phyloP scores from a whole-genome alignment of 345 rosid genomes.

The Nasturtium officinale region DNA sequence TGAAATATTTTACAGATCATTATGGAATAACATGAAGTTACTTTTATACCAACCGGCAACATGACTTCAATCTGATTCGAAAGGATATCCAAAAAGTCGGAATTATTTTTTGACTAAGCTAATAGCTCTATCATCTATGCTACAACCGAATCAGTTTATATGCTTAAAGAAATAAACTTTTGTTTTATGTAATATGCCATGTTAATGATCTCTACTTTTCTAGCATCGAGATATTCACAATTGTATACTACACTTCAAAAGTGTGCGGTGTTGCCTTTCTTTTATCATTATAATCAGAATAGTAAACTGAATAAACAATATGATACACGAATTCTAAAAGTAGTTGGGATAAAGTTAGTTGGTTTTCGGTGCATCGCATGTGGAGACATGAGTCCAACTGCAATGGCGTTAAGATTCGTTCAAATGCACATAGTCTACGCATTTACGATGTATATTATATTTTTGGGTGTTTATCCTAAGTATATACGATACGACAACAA shows the following conservation, averaged over 20 bases:
- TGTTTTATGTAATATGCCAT: not conserved
- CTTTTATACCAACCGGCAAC: conserved; percentile 36
- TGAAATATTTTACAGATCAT: not conserved
- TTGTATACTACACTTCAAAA: conserved; percentile 12
- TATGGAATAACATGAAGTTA: conserved; percentile 21
- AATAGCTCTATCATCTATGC: conserved; percentile 1
- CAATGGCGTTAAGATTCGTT: conserved; percentile 41
- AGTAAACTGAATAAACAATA: not conserved
- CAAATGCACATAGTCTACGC: conserved; percentile 15
- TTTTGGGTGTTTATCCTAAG: not conserved
- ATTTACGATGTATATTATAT: not conserved
- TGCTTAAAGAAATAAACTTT: conserved; percentile 9
- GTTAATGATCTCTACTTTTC: not conserved
- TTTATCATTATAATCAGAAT: conserved; percentile 3
- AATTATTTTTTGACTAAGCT: conserved; percentile 8
- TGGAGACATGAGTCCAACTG: conserved; percentile 44
- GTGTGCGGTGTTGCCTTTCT: conserved; percentile 14
- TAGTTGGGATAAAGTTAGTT: conserved; percentile 38
- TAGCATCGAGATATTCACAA: conserved; percentile 7
- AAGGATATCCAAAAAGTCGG: conserved; percentile 31
- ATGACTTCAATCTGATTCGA: conserved; percentile 35
- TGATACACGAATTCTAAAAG: conserved; percentile 31
- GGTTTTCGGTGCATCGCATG: conserved; percentile 41
- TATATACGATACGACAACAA: not conserved
- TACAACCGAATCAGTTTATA: not conserved